phyloP scores from a whole-genome alignment of 129 eudicot species.

The Flaveria bidentis region DNA sequence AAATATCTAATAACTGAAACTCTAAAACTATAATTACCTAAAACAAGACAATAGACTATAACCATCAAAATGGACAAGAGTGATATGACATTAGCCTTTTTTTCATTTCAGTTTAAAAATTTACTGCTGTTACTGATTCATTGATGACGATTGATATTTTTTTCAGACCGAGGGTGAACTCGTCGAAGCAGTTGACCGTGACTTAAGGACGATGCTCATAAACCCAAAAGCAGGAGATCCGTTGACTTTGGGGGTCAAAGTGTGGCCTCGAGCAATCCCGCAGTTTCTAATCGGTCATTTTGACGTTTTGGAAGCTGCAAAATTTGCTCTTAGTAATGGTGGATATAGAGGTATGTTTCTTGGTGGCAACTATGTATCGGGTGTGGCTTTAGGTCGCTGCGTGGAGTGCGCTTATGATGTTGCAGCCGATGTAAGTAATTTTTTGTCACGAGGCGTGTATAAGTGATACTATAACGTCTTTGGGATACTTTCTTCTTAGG shows the following conservation, averaged over 20 bases:
- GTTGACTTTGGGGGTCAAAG: constrained; percentile 62
- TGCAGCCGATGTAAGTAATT: constrained; percentile 65
- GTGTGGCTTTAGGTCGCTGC: constrained; percentile 94
- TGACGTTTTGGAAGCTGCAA: constrained; percentile 65
- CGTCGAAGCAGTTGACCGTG: constrained; percentile 87
- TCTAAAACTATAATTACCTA: neutral
- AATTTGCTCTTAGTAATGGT: constrained; percentile 51
- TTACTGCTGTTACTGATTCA: neutral
- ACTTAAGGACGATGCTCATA: constrained; percentile 87
- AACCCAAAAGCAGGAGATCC: constrained; percentile 67
- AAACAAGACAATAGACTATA: neutral
- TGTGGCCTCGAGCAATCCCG: constrained; percentile 96
- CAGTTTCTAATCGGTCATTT: constrained; percentile 83
- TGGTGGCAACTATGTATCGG: constrained; percentile 86
- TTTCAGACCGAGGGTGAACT: constrained; percentile 70
- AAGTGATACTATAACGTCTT: constrained; percentile 26
- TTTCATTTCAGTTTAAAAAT: neutral
- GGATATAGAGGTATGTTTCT: constrained; percentile 77
- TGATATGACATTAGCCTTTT: neutral
- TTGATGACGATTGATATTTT: neutral
- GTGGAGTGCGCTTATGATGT: constrained; percentile 84
- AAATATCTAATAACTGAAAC: too few species aligned
- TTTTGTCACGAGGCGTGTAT: constrained; percentile 52
- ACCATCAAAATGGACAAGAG: neutral
- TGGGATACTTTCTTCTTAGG: neutral